Conservation (phyloP, 371 early-diverging fungal genomes). For the Rhizopus sp. region DNA sequence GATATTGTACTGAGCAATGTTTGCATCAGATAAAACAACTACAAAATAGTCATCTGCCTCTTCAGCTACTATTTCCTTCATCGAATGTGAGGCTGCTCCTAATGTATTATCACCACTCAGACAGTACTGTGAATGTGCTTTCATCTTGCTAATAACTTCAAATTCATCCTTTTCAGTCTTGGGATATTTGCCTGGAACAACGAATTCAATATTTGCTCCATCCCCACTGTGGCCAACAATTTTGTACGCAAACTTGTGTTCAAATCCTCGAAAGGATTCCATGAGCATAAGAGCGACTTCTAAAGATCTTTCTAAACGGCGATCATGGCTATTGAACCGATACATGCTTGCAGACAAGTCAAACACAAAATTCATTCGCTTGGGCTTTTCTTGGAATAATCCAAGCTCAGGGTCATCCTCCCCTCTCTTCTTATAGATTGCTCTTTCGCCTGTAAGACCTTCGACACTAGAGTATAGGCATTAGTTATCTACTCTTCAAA, state of each 20-base stretch:
- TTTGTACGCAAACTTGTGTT: slow-evolving; percentile 80
- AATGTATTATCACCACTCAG: slow-evolving; percentile 82
- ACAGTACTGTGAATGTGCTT: slow-evolving; percentile 69
- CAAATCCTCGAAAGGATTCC: slow-evolving; percentile 84
- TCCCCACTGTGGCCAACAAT: slow-evolving; percentile 84
- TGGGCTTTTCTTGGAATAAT: slow-evolving; percentile 73
- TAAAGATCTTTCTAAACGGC: slow-evolving; percentile 70
- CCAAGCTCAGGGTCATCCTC: slow-evolving; percentile 75
- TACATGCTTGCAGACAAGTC: slow-evolving; percentile 82
- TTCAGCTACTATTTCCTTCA: slow-evolving; percentile 72
- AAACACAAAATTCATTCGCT: slow-evolving; percentile 79
- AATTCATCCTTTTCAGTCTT: slow-evolving; percentile 80
- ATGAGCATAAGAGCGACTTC: slow-evolving; percentile 81
- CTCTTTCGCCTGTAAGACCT: slow-evolving; percentile 78
- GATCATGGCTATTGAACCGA: slow-evolving; percentile 74
- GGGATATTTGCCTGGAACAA: slow-evolving; percentile 68
- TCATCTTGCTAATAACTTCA: slow-evolving; percentile 65
- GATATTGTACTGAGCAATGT: slow-evolving; percentile 81
- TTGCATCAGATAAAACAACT: slow-evolving; percentile 84
- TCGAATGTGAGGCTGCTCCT: slow-evolving; percentile 67
- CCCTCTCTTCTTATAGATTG: slow-evolving; percentile 81
- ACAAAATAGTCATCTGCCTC: slow-evolving; percentile 84
- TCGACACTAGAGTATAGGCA: slow-evolving; percentile 49
- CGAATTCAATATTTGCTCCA: slow-evolving; percentile 75
- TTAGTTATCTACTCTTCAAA: background rate